Evolutionary conservation across 148 eudicot genomes (phyloP).

Genomic region (Camellia granthamiana): DNA sequence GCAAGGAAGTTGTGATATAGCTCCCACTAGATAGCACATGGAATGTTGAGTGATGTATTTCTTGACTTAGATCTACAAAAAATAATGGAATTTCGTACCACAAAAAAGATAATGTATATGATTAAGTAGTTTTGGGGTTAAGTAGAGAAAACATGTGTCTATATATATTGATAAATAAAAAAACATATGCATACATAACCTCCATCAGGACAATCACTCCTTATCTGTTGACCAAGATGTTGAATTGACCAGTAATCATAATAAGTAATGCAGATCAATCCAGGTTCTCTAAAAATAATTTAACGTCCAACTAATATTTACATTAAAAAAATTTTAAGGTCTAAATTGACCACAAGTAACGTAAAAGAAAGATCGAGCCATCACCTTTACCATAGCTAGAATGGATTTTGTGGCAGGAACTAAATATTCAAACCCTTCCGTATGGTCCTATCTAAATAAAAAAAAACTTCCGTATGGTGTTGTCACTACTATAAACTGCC

Average conservation of each 20-base stretch:
- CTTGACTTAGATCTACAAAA: not conserved
- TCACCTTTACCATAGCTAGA: not conserved
- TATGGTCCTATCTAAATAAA: too few relatives aligned
- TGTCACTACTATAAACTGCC: not conserved
- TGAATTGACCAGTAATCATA: not conserved
- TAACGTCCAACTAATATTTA: too few relatives aligned
- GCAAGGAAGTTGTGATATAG: not conserved
- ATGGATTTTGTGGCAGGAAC: not conserved
- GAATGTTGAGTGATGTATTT: not conserved
- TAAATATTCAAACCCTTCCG: not conserved
- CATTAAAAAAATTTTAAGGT: too few relatives aligned
- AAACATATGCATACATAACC: too few relatives aligned
- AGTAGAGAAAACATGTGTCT: not conserved
- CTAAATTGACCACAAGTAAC: not conserved
- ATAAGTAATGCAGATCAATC: not conserved
- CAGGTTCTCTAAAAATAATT: not conserved
- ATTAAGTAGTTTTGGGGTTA: not conserved
- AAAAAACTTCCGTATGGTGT: not conserved
- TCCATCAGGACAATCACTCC: too few relatives aligned
- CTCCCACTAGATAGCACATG: not conserved
- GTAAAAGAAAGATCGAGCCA: not conserved
- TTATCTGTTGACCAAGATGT: not conserved
- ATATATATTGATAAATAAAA: not conserved
- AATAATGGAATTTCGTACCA: not conserved
- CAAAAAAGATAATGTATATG: not conserved